Evolutionary conservation across 768 basidiomycete species (phyloP), one percentile per base, ranked within the genome.

Genomic region (Podaxis sp.): DNA sequence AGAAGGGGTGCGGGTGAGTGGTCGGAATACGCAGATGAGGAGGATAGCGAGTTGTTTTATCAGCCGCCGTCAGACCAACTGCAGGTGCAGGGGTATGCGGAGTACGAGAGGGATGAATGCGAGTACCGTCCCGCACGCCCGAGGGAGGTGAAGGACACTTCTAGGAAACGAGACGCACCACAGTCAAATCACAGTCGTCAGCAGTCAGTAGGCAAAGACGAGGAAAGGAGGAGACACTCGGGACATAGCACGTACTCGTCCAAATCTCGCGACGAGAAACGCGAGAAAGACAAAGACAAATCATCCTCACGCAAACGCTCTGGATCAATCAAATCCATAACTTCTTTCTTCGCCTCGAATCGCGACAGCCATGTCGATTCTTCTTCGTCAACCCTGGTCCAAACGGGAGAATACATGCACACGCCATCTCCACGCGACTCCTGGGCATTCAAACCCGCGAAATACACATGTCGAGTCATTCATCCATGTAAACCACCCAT

Each of bases 381-480:
- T 40, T 57, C 66, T 51, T 57, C 64, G 47, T 53, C 57, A 25
- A 61, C 22, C 33, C 65, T 66, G 57, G 50, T 50, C 65, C 56
- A 65, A 66, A 66, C 61, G 61, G 54, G 33, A 61, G 43, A 46
- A 1, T 61, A 52, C 50, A 33, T 24, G 69, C 68, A 63, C 68
- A 69, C 69, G 54, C 66, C 66, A 57, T 75, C 67, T 55, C 74
- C 72, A 54, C 73, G 74, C 41, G 79, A 77, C 65, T 79, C 78
- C 59, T 83, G 79, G 81, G 74, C 74, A 22, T 72, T 72, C 40
- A 79, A 79, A 53, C 82, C 79, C 0, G 79, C 83, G 38, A 80
- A 87, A 58, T 93, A 93, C 71, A 69, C 81, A 4, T 92, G 90
- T 65, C 79, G 80, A 25, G 90, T 87, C 9, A 79, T 91, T 25